Evolutionary conservation across 75 land plant species (phyloP), one percentile per base, ranked within the genome.

Genomic region (Pseudotsuga menziesii): DNA sequence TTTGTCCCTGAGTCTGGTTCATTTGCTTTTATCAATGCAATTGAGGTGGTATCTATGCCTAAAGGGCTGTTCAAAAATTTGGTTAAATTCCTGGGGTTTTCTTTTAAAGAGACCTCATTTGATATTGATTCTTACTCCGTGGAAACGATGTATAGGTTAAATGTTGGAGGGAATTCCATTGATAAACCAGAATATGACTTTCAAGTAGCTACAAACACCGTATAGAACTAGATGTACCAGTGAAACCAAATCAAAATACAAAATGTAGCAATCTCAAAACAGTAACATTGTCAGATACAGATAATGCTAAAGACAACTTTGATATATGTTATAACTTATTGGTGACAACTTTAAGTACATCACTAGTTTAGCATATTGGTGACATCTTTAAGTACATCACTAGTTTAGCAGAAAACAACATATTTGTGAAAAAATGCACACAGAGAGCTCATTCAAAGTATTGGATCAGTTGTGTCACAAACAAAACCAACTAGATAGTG

Each of bases 21-120:
- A 3, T 84, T 66, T 54, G 88, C 83, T 29, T 84, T 84, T 77
- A 78, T 86, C 83, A 83, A 77, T 73, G 88, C 82, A 8, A 77
- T 86, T 19, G 88, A 83, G 48, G 76, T 86, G 55, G 20, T 83
- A 9, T 86, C 88, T 26, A 75, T 75, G 86, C 82, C 82, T 4
- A 16, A 23, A 15, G 79, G 76, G 61, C 29, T 61, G 14, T 26
- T 83, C 11, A 25, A n/a, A 14, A 81, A 83, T 26, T 76, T 48
- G n/a, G n/a, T n/a, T n/a, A n/a, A n/a, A n/a, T n/a, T n/a, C n/a
- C 25, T 79, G 25, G 85, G 78, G 3, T 16, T 48, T 17, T 44
- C 20, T 27, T 35, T 74, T 27, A 72, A 44, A 25, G 48, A 2
- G 4, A 16, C 20, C 29, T 0, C 26, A 23, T 20, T 54, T 6